phyloP scores from a whole-genome alignment of 805 yeast genomes.

The Ogataea methanolica region DNA sequence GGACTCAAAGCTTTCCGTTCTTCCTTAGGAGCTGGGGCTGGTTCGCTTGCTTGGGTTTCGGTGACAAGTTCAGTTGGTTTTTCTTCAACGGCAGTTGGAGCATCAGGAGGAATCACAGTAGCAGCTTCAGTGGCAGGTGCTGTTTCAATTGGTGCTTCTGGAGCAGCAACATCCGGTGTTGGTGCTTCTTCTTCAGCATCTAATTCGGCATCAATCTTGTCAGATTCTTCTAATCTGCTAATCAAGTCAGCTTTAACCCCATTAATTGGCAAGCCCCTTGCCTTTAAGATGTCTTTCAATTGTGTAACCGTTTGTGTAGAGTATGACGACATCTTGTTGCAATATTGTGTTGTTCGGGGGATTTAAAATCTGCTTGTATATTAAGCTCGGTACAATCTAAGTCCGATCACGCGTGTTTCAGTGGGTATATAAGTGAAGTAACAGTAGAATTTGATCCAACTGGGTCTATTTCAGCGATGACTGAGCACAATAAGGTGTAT shows the following conservation, averaged over 20 bases:
- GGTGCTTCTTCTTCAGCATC: slow-evolving; percentile 20
- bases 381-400: no score
- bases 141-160: slow-evolving; percentile 1
- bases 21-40: slow-evolving; percentile 11
- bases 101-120: not conserved
- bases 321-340: slow-evolving; percentile 45
- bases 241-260: slow-evolving; percentile 83
- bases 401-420: no score
- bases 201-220: slow-evolving; percentile 32
- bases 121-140: slow-evolving; percentile 1
- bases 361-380: no score
- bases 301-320: slow-evolving; percentile 76
- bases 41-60: slow-evolving; percentile 8
- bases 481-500: no score
- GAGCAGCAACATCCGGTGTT: slow-evolving; percentile 4
- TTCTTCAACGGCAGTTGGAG: slow-evolving; percentile 8
- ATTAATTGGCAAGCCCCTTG: slow-evolving; percentile 57
- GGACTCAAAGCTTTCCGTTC: slow-evolving; percentile 39
- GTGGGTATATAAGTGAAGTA: no score
- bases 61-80: slow-evolving; percentile 11
- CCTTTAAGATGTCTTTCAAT: slow-evolving; percentile 70
- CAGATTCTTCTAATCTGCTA: slow-evolving; percentile 58
- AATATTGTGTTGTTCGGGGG: not conserved
- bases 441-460: no score
- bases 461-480: no score